Conservation (phyloP, 2,329 filamentous ascomycete species). For the Waltergamsia citrina region DNA sequence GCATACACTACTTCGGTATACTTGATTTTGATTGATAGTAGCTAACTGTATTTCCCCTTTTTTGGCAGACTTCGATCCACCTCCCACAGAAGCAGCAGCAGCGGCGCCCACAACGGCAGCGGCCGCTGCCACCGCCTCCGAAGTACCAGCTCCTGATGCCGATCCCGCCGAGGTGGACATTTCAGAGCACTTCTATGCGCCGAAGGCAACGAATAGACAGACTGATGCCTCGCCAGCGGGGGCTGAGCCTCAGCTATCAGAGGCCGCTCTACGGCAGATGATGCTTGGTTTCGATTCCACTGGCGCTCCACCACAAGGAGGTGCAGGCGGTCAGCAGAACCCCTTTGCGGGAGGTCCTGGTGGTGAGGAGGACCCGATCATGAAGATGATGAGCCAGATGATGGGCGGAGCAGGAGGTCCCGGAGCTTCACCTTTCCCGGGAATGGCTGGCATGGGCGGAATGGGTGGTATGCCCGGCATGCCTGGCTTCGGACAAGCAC, state of each 20-base stretch:
- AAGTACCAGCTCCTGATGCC: slow-evolving; percentile 26
- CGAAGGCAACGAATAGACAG: slow-evolving; percentile 22
- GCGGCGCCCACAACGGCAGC: slow-evolving; percentile 16
- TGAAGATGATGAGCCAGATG: slow-evolving; percentile 70
- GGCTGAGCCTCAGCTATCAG: slow-evolving; percentile 30
- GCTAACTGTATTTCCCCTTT: not conserved
- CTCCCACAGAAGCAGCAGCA: not conserved
- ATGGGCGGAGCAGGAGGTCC: slow-evolving; percentile 30
- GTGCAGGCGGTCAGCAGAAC: slow-evolving; percentile 1
- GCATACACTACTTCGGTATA: slow-evolving; percentile 5
- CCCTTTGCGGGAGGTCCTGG: slow-evolving; percentile 10
- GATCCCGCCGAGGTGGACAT: slow-evolving; percentile 75
- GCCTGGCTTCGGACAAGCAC: not conserved
- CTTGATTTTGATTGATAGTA: slow-evolving; percentile 1
- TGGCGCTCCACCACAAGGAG: slow-evolving; percentile 8
- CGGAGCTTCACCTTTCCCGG: slow-evolving; percentile 23
- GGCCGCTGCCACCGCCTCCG: slow-evolving; percentile 16
- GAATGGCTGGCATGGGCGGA: slow-evolving; percentile 30
- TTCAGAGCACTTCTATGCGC: slow-evolving; percentile 61
- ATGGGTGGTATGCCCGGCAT: slow-evolving; percentile 30
- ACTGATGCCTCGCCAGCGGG: slow-evolving; percentile 21
- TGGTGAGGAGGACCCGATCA: slow-evolving; percentile 24
- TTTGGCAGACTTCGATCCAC: slow-evolving; percentile 3
- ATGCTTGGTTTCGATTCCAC: slow-evolving; percentile 47
- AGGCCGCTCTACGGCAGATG: slow-evolving; percentile 55